A percentile compares a stretch with the other conserved stretches of the same genome.
These are phyloP conservation scores for Limnanthes douglasii DNA, from an alignment of 345 rosid genomes.

Conservation along the genomic window DNA sequence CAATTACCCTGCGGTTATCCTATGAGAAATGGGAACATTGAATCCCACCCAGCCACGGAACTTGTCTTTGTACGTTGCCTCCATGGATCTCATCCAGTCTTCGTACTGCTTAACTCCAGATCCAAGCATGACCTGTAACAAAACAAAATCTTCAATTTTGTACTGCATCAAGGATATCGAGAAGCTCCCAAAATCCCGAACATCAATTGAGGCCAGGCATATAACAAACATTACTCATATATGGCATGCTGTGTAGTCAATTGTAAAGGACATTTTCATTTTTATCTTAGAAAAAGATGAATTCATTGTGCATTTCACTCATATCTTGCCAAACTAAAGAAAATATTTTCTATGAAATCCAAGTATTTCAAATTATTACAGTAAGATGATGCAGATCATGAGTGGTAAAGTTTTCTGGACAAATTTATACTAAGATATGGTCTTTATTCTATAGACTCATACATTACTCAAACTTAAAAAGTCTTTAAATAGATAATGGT, in stretches of 20 bases:
- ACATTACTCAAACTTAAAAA: not conserved
- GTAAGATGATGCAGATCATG: no score
- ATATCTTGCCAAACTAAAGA: no score
- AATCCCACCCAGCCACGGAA: constrained; percentile 98
- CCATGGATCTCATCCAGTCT: constrained; percentile 79
- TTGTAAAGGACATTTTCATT: no score
- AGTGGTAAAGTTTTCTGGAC: no score
- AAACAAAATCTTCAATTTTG: not conserved
- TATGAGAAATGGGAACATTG: constrained; percentile 79
- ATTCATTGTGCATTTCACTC: not conserved
- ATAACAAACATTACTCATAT: not conserved
- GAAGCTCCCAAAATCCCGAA: not conserved
- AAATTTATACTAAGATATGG: no score
- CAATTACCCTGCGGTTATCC: constrained; percentile 87
- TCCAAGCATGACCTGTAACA: constrained; percentile 83
- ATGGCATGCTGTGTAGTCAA: no score
- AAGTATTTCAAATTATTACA: no score
- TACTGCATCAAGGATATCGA: not conserved
- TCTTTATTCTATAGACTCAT: no score
- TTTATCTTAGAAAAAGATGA: no score
- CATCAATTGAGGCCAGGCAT: not conserved
- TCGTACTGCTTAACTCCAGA: constrained; percentile 74
- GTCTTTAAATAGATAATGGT: not conserved
- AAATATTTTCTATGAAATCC: no score
- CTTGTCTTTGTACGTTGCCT: constrained; percentile 48